These are phyloP conservation scores for Colletotrichum sp. DNA, from an alignment of 2,329 filamentous ascomycete species.

Conservation along the genomic window DNA sequence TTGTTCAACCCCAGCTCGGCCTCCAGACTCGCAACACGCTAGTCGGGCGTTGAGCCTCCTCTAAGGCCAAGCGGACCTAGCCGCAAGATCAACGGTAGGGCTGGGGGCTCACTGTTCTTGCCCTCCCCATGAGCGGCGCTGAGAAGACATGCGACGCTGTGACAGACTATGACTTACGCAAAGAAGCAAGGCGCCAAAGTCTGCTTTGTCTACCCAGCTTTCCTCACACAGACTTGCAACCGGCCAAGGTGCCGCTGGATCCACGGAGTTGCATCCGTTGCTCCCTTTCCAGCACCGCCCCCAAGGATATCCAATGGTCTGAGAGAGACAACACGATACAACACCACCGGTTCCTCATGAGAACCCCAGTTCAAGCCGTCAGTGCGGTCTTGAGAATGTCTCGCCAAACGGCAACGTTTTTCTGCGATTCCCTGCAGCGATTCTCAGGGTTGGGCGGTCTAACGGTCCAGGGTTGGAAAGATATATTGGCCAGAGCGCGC, in stretches of 20 bases:
- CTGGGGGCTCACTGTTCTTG: not conserved
- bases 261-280: conserved; percentile 3
- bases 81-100: not conserved
- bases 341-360: conserved; percentile 5
- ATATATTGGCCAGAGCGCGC: conserved; percentile 15
- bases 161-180: conserved; percentile 6
- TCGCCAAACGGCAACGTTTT: not conserved
- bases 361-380: conserved; percentile 6
- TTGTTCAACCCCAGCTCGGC: not conserved
- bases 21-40: not conserved
- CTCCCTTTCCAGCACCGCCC: conserved; percentile 1
- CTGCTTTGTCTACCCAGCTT: not conserved
- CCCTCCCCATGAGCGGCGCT: not conserved
- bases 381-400: conserved; percentile 13
- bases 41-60: conserved; percentile 11
- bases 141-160: not conserved
- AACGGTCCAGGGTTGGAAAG: not conserved
- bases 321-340: conserved; percentile 12
- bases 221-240: conserved; percentile 9
- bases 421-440: not conserved
- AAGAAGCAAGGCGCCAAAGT: conserved; percentile 15
- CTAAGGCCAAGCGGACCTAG: not conserved
- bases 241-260: conserved; percentile 7
- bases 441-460: not conserved
- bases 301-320: not conserved